Percentiles rank a stretch among this genome's conserved stretches.
phyloP scores from a whole-genome alignment of 2,329 filamentous ascomycete species.

The Monosporascus sp. region DNA sequence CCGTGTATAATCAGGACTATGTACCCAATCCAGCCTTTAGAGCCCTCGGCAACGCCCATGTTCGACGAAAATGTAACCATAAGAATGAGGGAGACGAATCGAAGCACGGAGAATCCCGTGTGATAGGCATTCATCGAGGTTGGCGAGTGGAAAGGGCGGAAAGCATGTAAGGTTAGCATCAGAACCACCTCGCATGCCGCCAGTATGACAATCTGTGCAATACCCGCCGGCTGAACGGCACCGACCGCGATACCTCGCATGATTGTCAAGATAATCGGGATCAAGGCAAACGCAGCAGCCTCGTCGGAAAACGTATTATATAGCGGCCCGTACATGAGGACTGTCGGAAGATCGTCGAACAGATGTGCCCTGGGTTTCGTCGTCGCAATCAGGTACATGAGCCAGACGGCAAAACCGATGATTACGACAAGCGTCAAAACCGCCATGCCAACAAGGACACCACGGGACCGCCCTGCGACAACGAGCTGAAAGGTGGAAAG shows the following conservation, averaged over 20 bases:
- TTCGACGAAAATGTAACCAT: slow-evolving; percentile 82
- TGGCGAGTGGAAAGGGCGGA: slow-evolving; percentile 81
- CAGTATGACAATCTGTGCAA: slow-evolving; percentile 85
- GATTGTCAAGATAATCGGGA: slow-evolving; percentile 79
- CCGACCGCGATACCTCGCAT: slow-evolving; percentile 86
- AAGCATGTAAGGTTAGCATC: slow-evolving; percentile 79
- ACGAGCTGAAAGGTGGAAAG: slow-evolving; percentile 90
- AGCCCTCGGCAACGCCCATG: slow-evolving; percentile 68
- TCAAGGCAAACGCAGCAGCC: slow-evolving; percentile 81
- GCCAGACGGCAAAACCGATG: slow-evolving; percentile 69
- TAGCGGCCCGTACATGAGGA: slow-evolving; percentile 83
- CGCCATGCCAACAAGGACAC: slow-evolving; percentile 68
- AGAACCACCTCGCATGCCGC: slow-evolving; percentile 92
- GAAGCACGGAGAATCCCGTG: slow-evolving; percentile 71
- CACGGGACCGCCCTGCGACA: slow-evolving; percentile 60
- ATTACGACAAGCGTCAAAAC: slow-evolving; percentile 69
- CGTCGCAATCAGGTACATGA: slow-evolving; percentile 72
- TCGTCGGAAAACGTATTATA: slow-evolving; percentile 98
- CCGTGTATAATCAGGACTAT: slow-evolving; percentile 82
- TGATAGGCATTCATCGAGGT: slow-evolving; percentile 99
- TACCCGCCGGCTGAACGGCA: slow-evolving; percentile 85
- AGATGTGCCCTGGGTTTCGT: slow-evolving; percentile 80
- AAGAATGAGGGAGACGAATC: slow-evolving; percentile 69
- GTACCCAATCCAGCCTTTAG: slow-evolving; percentile 94
- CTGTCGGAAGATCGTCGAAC: slow-evolving; percentile 87